phyloP scores from a whole-genome alignment of 2,329 filamentous ascomycete species.

The Verticillium alfalfae region DNA sequence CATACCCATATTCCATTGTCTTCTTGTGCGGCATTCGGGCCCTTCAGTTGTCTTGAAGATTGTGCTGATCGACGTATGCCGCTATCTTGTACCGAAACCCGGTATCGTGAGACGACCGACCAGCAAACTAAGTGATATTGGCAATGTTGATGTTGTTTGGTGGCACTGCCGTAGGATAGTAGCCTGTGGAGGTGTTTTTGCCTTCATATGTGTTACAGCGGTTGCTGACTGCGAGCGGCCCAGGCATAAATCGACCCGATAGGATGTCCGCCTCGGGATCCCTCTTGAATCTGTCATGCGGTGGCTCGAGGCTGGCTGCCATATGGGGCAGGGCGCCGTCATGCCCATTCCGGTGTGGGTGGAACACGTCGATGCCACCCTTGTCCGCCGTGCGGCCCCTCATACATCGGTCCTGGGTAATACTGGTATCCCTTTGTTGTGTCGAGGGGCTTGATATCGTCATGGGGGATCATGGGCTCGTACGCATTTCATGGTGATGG shows the following conservation, averaged over 20 bases:
- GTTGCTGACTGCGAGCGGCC: conserved; percentile 23
- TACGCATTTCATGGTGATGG: conserved; percentile 44
- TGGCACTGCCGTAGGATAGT: conserved; percentile 45
- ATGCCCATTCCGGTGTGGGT: conserved; percentile 25
- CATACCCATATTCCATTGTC: too few species aligned
- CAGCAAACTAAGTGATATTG: neutral
- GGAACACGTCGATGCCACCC: conserved; percentile 42
- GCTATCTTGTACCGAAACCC: neutral
- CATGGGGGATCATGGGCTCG: conserved; percentile 45
- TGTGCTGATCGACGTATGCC: neutral
- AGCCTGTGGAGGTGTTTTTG: conserved; percentile 44
- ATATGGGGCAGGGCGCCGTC: conserved; percentile 27
- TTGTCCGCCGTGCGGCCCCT: conserved; percentile 22
- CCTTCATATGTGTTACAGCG: conserved; percentile 46
- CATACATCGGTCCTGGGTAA: conserved; percentile 45
- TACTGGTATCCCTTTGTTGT: conserved; percentile 49
- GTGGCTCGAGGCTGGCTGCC: conserved; percentile 18
- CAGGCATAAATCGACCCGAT: conserved; percentile 41
- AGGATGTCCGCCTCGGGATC: conserved; percentile 40
- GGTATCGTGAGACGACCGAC: neutral
- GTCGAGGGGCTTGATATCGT: conserved; percentile 45
- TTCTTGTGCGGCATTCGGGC: too few species aligned
- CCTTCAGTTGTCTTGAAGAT: neutral
- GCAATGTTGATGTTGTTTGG: conserved; percentile 40
- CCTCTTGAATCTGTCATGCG: conserved; percentile 33